phyloP scores from a whole-genome alignment of 192 early-diverging fungal genomes.

The Irineochytrium annulatum region DNA sequence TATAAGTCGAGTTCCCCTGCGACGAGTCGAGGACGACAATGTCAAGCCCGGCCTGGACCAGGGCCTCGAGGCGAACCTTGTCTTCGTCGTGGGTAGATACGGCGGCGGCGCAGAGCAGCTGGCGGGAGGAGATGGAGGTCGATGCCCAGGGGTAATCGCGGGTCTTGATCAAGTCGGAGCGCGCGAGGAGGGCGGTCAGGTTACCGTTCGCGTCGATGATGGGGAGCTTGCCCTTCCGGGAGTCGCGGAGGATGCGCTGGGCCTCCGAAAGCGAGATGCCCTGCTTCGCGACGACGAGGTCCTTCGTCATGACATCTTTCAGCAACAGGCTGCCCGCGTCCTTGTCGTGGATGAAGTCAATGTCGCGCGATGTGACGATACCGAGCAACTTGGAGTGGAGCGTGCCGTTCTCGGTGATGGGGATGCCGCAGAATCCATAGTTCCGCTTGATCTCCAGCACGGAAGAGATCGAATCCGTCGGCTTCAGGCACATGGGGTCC shows the following conservation, averaged over 20 bases:
- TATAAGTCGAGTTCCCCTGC: conserved; percentile 92
- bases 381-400: conserved; percentile 86
- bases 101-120: conserved; percentile 91
- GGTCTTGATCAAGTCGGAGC: conserved; percentile 96
- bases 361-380: conserved; percentile 94
- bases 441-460: conserved; percentile 81
- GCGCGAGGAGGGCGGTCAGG: conserved; percentile 86
- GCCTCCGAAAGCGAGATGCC: conserved; percentile 90
- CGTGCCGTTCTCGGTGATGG: conserved; percentile 89
- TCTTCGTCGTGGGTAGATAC: conserved; percentile 89
- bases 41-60: conserved; percentile 94
- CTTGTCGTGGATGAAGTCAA: conserved; percentile 71
- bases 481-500: conserved; percentile 84
- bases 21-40: conserved; percentile 93
- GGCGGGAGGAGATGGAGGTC: conserved; percentile 75
- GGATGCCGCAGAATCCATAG: conserved; percentile 93
- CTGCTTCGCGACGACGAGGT: conserved; percentile 78
- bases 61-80: conserved; percentile 70
- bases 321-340: conserved; percentile 61
- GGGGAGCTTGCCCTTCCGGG: conserved; percentile 96
- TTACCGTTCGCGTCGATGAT: conserved; percentile 80
- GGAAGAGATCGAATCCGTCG: conserved; percentile 77
- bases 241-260: conserved; percentile 78
- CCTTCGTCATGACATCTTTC: conserved; percentile 82
- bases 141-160: conserved; percentile 91